Evolutionary conservation across 1,284 basidiomycete genomes (phyloP).

Genomic region (Thelephora terrestris): DNA sequence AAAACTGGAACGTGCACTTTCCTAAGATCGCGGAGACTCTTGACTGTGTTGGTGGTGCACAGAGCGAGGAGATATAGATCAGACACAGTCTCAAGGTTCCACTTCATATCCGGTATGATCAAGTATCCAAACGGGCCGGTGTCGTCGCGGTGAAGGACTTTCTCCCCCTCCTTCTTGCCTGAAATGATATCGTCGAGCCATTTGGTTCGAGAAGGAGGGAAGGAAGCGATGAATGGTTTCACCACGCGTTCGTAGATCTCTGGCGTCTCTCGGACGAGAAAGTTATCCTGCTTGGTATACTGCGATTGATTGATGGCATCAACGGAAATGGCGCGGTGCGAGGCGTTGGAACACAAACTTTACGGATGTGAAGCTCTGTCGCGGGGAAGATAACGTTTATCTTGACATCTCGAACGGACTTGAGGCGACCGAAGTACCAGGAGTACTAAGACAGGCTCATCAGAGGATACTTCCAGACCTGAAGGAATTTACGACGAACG

Average conservation of each 20-base stretch:
- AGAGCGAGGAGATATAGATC: slow-evolving; percentile 74
- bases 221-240: slow-evolving; percentile 66
- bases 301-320: slow-evolving; percentile 24
- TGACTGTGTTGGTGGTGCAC: slow-evolving; percentile 43
- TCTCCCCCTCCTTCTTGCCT: slow-evolving; percentile 72
- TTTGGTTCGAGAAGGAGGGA: slow-evolving; percentile 66
- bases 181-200: slow-evolving; percentile 89
- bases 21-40: slow-evolving; percentile 63
- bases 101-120: slow-evolving; percentile 87
- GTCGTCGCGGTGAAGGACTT: slow-evolving; percentile 59
- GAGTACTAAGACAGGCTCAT: slow-evolving; percentile 22
- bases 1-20: slow-evolving; percentile 62
- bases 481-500: slow-evolving; percentile 17
- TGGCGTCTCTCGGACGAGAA: slow-evolving; percentile 78
- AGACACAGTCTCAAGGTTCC: slow-evolving; percentile 73
- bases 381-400: slow-evolving; percentile 77
- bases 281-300: slow-evolving; percentile 70
- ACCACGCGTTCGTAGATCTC: slow-evolving; percentile 62
- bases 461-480: neutral
- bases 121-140: slow-evolving; percentile 56
- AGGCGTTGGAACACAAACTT: slow-evolving; percentile 30
- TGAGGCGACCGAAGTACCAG: slow-evolving; percentile 36
- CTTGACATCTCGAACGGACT: slow-evolving; percentile 31
- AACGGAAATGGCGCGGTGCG: neutral
- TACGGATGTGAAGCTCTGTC: slow-evolving; percentile 74